phyloP scores from a whole-genome alignment of 768 basidiomycete species.

The Dendrothele bispora region DNA sequence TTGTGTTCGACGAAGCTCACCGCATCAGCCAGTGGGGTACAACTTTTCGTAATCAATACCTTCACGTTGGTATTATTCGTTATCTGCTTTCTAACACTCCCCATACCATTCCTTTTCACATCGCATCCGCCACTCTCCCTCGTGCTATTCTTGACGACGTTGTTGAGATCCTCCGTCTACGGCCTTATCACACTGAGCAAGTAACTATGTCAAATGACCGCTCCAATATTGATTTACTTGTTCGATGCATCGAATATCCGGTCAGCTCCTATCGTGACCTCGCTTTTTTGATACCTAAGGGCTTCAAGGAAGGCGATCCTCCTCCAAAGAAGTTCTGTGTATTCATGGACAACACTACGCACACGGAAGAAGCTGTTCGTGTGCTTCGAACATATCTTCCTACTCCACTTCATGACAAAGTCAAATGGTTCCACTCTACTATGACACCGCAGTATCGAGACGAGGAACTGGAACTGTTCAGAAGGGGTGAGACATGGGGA shows the following conservation, averaged over 20 bases:
- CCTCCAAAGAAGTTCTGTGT: conserved; percentile 15
- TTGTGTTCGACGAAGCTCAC: conserved; percentile 40
- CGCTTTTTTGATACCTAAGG: conserved; percentile 18
- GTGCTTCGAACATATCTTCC: conserved; percentile 14
- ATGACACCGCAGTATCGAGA: conserved; percentile 24
- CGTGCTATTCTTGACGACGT: conserved; percentile 20
- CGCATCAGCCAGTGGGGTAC: conserved; percentile 37
- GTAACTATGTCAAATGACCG: conserved; percentile 28
- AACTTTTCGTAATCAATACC: conserved; percentile 35
- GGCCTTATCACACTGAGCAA: conserved; percentile 2
- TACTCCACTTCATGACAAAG: conserved; percentile 6
- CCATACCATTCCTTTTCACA: conserved; percentile 24
- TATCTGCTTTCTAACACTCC: conserved; percentile 32
- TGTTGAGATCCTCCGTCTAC: conserved; percentile 18
- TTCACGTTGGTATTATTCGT: conserved; percentile 19
- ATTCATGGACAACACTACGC: conserved; percentile 25
- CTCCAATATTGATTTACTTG: conserved; percentile 29
- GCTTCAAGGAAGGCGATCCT: conserved; percentile 8
- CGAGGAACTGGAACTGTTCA: conserved; percentile 10
- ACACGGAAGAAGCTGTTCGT: conserved; percentile 12
- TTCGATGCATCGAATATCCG: conserved; percentile 16
- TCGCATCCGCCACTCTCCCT: conserved; percentile 35
- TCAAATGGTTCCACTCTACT: conserved; percentile 26
- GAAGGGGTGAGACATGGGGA: conserved; percentile 21
- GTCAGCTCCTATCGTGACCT: conserved; percentile 23